Conservation (phyloP, 1,284 basidiomycete genomes). For the Mrakiaceae sp. region DNA sequence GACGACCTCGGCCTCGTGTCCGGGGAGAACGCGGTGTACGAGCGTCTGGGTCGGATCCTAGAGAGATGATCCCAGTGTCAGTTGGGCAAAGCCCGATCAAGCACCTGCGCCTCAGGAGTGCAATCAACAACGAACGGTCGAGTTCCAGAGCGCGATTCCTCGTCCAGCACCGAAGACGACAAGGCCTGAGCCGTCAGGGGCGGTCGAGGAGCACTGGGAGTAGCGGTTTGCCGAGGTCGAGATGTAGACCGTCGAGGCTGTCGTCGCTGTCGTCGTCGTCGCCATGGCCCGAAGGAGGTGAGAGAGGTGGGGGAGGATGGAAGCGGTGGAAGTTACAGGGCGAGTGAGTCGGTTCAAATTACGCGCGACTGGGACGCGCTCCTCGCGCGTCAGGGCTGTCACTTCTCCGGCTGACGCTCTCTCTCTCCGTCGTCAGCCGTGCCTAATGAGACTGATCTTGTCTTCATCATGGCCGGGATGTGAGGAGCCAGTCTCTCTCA, state of each 20-base stretch:
- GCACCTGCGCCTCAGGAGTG: neutral
- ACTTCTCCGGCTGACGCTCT: neutral
- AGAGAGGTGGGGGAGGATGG: neutral
- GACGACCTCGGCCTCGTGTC: conserved; percentile 63
- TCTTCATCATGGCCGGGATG: no score
- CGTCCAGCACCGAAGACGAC: conserved; percentile 69
- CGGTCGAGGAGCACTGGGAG: conserved; percentile 48
- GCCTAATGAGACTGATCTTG: no score
- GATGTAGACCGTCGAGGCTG: conserved; percentile 47
- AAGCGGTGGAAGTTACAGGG: neutral
- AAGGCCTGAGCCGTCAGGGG: conserved; percentile 43
- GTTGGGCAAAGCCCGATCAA: neutral
- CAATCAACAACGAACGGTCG: conserved; percentile 38
- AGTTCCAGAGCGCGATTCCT: conserved; percentile 66
- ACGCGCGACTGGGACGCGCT: no score
- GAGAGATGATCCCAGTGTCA: neutral
- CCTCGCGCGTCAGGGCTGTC: neutral
- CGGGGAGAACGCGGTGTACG: conserved; percentile 56
- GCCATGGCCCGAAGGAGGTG: neutral
- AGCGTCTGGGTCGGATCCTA: conserved; percentile 46
- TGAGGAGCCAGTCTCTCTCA: no score
- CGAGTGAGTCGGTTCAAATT: neutral
- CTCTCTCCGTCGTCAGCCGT: neutral
- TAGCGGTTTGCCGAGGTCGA: conserved; percentile 67
- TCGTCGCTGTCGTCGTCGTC: neutral